These are phyloP conservation scores for Coemansia sp. DNA, from an alignment of 192 early-diverging fungal genomes.

Conservation along the genomic window DNA sequence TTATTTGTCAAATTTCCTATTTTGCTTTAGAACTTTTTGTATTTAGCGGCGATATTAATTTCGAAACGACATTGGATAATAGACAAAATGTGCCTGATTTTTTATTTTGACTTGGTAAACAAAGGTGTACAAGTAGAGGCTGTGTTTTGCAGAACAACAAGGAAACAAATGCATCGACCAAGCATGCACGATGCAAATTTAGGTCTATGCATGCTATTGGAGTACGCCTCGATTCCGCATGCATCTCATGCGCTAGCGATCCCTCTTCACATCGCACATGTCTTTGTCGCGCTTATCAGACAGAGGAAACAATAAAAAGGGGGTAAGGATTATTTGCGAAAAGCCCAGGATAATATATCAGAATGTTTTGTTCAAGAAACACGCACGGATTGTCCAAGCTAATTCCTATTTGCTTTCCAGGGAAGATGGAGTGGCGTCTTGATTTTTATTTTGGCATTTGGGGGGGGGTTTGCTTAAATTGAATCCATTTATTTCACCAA, in stretches of 20 bases:
- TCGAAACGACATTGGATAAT: not conserved
- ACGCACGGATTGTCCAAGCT: not conserved
- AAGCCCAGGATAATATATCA: not conserved
- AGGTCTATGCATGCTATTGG: constrained; percentile 1
- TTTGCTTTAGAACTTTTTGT: not conserved
- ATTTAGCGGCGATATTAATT: not conserved
- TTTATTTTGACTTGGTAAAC: not conserved
- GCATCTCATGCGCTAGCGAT: constrained; percentile 3
- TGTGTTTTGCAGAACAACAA: not conserved
- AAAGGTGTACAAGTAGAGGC: not conserved
- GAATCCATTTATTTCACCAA: too few species aligned
- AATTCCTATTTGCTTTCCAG: not conserved
- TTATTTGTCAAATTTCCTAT: not conserved
- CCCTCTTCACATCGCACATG: not conserved
- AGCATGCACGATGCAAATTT: constrained; percentile 8
- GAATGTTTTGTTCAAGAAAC: not conserved
- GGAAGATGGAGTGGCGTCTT: not conserved
- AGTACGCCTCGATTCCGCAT: not conserved
- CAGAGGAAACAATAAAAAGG: not conserved
- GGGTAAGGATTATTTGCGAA: not conserved
- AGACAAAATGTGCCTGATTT: not conserved
- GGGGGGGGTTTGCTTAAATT: too few species aligned
- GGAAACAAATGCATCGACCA: not conserved
- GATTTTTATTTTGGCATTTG: not conserved
- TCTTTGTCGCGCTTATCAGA: not conserved